These are phyloP conservation scores for Macrotyloma uniflorum DNA, from an alignment of 306 rosid species.

Conservation along the genomic window DNA sequence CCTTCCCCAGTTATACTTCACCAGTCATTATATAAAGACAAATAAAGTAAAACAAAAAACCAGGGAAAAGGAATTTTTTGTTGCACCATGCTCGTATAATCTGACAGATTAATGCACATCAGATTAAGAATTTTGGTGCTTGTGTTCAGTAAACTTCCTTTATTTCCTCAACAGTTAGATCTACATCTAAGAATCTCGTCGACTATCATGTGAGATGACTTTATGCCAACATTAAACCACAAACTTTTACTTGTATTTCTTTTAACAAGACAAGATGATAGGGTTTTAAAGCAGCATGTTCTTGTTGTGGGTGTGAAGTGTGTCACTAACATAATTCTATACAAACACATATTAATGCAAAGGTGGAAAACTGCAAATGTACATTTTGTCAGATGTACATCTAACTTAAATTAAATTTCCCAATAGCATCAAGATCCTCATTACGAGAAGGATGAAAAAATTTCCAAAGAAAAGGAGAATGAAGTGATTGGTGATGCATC, in stretches of 20 bases:
- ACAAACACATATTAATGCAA: no score
- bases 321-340: no score
- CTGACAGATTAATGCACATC: slow-evolving; percentile 36
- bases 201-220: neutral
- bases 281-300: no score
- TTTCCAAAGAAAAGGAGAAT: neutral
- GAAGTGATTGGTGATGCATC: neutral
- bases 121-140: slow-evolving; percentile 51
- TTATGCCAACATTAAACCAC: neutral
- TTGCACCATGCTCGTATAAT: slow-evolving; percentile 58
- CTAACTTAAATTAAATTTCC: no score
- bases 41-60: slow-evolving; percentile 17
- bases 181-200: neutral
- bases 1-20: slow-evolving; percentile 34
- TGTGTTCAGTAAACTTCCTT: neutral
- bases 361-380: no score
- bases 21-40: slow-evolving; percentile 38
- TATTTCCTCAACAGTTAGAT: neutral
- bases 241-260: neutral
- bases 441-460: neutral
- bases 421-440: no score
- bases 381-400: no score
- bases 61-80: slow-evolving; percentile 1
- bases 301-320: no score
- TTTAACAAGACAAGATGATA: no score